Evolutionary conservation across 169 alveolate species (phyloP), one percentile per base, ranked within the genome.

Genomic region (Cryptosporidium canis): DNA sequence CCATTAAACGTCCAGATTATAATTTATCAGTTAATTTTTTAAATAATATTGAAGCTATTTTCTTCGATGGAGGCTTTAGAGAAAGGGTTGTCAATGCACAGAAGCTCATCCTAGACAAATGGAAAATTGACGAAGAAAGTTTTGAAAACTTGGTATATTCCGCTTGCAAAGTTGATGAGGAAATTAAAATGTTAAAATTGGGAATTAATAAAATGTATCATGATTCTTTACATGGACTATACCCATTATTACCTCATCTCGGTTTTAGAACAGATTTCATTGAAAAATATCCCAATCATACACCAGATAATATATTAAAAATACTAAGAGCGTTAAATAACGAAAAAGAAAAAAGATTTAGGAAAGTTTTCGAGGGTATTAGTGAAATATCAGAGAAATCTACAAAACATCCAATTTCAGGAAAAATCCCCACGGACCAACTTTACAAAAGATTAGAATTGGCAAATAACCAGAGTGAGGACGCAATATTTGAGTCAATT

Each of bases 141-240:
- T 39, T 77, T 35, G 87, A 77, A 37, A 21, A 39, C 8, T 35
- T 61, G n/a, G 1, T 77, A 35, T 21, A 18, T 43, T 58, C 87
- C 2, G 24, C 27, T 24, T 58, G 87, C 29, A 55, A 77, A 37
- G 21, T 18, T 29, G 87, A 77, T 58, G 33, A n/a, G 3, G 63
- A 55, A 77, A 29, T 77, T 56, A 9, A n/a, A 16, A 41, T 27
- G 72, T 29, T 77, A 7, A 77, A 61, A 21, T 16, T 24, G 44
- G 87, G 87, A 18, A 56, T 77, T 39, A 64, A 77, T 27, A 21
- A 9, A 43, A 77, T 77, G 87, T 77, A 77, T 16, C 31, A 61
- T 37, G 87, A 77, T 41, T 65, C 87, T 58, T 12, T 77, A 2
- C 21, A n/a, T 9, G 87, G 87, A 21, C 24, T 58, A 11, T 58